phyloP scores from a whole-genome alignment of 1,139 yeast genomes.

The Cylindricascospora bacillispora region DNA sequence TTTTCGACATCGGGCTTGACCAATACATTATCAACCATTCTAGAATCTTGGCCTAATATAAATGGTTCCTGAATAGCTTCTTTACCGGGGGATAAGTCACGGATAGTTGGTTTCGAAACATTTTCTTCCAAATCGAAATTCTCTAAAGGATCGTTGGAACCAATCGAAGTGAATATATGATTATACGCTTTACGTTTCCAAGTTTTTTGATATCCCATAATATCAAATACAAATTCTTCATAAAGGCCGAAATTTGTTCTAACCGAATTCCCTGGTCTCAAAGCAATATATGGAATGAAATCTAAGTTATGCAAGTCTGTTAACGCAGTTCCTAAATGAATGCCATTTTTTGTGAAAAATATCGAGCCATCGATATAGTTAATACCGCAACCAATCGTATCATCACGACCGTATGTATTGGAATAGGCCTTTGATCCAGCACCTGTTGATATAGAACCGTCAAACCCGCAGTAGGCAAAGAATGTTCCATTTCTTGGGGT shows the following conservation, averaged over 20 bases:
- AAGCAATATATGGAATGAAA: slow-evolving; percentile 39
- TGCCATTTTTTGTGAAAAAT: slow-evolving; percentile 77
- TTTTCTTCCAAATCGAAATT: slow-evolving; percentile 5
- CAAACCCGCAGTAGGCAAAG: slow-evolving; percentile 44
- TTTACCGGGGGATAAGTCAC: slow-evolving; percentile 1
- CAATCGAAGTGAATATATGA: slow-evolving; percentile 18
- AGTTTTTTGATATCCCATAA: slow-evolving; percentile 46
- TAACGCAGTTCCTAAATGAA: slow-evolving; percentile 43
- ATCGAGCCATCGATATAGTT: slow-evolving; percentile 52
- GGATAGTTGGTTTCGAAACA: too few relatives aligned
- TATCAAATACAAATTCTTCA: slow-evolving; percentile 55
- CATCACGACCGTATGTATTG: slow-evolving; percentile 41
- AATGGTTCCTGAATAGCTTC: slow-evolving; percentile 6
- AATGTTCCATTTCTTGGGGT: slow-evolving; percentile 39
- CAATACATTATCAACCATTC: slow-evolving; percentile 16
- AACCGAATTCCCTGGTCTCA: slow-evolving; percentile 37
- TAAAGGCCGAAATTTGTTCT: slow-evolving; percentile 58
- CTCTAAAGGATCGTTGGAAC: slow-evolving; percentile 8
- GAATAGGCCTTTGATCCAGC: slow-evolving; percentile 28
- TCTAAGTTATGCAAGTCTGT: slow-evolving; percentile 28
- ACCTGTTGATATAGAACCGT: slow-evolving; percentile 38
- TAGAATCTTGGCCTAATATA: slow-evolving; percentile 12
- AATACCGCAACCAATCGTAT: slow-evolving; percentile 75
- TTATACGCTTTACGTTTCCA: slow-evolving; percentile 27
- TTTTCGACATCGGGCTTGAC: slow-evolving; percentile 17